Evolutionary conservation across 139 green algal genomes (phyloP).

Genomic region (Chlamydomonas incerta): DNA sequence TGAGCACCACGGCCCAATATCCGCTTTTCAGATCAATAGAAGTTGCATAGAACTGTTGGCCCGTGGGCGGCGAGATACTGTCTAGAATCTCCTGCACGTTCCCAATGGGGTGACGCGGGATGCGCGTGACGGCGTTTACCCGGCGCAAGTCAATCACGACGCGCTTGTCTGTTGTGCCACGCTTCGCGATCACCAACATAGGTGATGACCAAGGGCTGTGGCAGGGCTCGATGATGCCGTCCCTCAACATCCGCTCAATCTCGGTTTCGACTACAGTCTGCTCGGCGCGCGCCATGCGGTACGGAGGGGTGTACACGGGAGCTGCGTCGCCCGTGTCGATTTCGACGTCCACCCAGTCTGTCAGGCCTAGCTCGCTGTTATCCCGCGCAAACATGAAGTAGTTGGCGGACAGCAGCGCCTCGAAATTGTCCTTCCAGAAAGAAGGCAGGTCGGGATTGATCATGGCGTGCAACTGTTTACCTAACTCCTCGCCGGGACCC

Average conservation of each 20-base stretch:
- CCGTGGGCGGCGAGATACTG: not conserved
- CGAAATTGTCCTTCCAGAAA: not conserved
- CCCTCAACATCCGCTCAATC: not conserved
- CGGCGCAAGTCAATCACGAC: not conserved
- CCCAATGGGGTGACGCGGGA: not conserved
- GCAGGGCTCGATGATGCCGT: not conserved
- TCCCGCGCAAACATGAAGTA: not conserved
- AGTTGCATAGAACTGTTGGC: not conserved
- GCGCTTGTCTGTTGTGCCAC: not conserved
- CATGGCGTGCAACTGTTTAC: not conserved
- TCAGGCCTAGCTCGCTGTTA: not conserved
- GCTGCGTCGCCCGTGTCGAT: not conserved
- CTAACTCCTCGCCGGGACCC: not conserved
- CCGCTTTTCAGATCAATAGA: not conserved
- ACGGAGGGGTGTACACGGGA: not conserved
- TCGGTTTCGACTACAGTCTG: not conserved
- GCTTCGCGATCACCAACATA: not conserved
- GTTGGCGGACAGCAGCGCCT: not conserved
- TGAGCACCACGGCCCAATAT: no score
- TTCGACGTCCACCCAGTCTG: not conserved
- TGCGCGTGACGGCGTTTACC: not conserved
- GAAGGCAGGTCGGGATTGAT: not conserved
- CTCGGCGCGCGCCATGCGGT: not conserved
- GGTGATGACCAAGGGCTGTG: not conserved
- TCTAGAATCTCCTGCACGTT: not conserved